These are phyloP conservation scores for Adansonia grandidieri DNA, from an alignment of 441 rosid species.

Conservation along the genomic window DNA sequence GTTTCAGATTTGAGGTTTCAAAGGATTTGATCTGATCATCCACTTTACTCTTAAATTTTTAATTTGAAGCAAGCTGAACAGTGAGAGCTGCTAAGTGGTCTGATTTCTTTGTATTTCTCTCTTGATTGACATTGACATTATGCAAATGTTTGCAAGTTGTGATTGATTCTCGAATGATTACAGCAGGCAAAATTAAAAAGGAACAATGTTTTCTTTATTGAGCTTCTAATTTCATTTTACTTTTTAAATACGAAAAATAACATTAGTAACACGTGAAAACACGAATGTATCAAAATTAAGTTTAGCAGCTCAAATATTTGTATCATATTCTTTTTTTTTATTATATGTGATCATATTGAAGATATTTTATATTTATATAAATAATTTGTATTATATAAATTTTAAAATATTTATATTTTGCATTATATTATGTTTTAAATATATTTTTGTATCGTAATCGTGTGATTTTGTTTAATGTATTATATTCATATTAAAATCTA, in stretches of 20 bases:
- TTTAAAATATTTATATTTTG: no score
- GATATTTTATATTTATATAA: no score
- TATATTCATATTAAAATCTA: no score
- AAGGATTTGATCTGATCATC: slow-evolving; percentile 6
- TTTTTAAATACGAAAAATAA: background rate
- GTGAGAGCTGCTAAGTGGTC: slow-evolving; percentile 22
- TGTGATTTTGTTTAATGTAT: no score
- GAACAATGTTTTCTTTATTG: background rate
- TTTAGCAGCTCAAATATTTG: no score
- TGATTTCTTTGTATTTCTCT: background rate
- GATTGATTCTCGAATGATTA: slow-evolving; percentile 15
- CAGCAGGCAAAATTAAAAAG: background rate
- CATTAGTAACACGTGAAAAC: no score
- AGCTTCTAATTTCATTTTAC: background rate
- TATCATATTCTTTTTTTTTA: no score
- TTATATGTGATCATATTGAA: no score
- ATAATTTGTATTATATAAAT: no score
- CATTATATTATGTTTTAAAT: no score
- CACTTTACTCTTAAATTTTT: background rate
- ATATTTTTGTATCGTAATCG: no score
- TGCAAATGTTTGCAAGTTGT: slow-evolving; percentile 16
- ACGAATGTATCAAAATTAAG: no score
- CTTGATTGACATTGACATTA: slow-evolving; percentile 11
- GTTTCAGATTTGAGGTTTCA: slow-evolving; percentile 11
- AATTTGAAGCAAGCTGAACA: slow-evolving; percentile 1